Conservation (phyloP, 2,329 filamentous ascomycete genomes). For the Cordyceps militaris region DNA sequence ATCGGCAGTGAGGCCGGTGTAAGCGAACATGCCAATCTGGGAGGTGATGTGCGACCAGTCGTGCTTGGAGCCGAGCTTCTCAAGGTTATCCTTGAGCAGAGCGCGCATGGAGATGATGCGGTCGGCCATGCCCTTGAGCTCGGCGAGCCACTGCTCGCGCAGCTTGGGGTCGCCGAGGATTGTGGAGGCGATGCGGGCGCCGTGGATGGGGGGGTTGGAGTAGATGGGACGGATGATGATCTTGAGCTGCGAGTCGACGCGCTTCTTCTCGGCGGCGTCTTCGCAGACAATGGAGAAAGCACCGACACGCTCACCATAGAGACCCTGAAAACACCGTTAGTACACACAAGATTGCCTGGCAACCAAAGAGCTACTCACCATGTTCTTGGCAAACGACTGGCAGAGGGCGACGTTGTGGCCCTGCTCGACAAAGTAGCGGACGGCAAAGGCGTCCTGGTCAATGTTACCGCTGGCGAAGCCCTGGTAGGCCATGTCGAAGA, state of each 20-base stretch:
- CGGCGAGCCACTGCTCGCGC: constrained; percentile 88
- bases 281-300: constrained; percentile 90
- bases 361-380: constrained; percentile 49
- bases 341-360: background rate
- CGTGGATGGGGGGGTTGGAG: constrained; percentile 97
- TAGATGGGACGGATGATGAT: constrained; percentile 94
- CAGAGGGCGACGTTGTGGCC: constrained; percentile 83
- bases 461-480: constrained; percentile 92
- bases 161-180: constrained; percentile 81
- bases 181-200: constrained; percentile 84
- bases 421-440: constrained; percentile 87
- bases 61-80: constrained; percentile 90
- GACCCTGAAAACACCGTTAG: constrained; percentile 50
- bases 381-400: constrained; percentile 99
- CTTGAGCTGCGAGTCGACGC: constrained; percentile 95
- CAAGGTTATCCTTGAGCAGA: constrained; percentile 87
- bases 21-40: constrained; percentile 99
- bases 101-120: constrained; percentile 98
- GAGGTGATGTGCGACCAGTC: constrained; percentile 99
- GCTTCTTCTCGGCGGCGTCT: constrained; percentile 84
- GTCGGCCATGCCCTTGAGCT: constrained; percentile 98
- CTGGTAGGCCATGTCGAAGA: constrained; percentile 99
- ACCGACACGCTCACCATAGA: constrained; percentile 96
- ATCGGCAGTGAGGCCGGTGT: constrained; percentile 83
- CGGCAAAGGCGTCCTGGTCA: constrained; percentile 85